A percentile compares a stretch with the other conserved stretches of the same genome.
These are phyloP conservation scores for Colletotrichum sp. DNA, from an alignment of 2,329 filamentous ascomycete species.

Conservation along the genomic window DNA sequence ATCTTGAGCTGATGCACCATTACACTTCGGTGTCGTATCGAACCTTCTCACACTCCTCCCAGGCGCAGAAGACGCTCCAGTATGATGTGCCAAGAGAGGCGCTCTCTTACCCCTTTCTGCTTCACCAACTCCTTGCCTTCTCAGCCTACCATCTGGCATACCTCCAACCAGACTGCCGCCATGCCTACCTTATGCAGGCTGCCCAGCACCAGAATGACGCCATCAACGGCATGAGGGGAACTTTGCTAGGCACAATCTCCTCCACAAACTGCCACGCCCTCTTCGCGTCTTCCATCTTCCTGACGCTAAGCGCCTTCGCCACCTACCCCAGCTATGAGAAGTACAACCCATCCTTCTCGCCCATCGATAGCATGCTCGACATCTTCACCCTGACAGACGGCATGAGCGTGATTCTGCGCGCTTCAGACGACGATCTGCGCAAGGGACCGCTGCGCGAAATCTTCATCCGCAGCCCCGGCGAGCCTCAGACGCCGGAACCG, in stretches of 20 bases:
- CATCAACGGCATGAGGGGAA: conserved; percentile 32
- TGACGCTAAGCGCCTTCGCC: conserved; percentile 37
- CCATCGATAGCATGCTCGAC: conserved; percentile 37
- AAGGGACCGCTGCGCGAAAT: conserved; percentile 26
- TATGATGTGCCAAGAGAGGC: conserved; percentile 30
- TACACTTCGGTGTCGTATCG: conserved; percentile 34
- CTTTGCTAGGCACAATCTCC: conserved; percentile 27
- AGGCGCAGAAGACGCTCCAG: conserved; percentile 27
- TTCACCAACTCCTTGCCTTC: conserved; percentile 37
- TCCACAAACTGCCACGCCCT: conserved; percentile 35
- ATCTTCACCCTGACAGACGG: conserved; percentile 35
- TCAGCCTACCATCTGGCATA: conserved; percentile 35
- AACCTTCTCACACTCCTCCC: conserved; percentile 29
- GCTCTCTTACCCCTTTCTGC: conserved; percentile 29
- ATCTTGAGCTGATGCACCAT: conserved; percentile 42
- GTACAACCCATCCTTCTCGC: conserved; percentile 20
- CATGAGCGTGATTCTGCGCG: conserved; percentile 33
- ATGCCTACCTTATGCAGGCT: conserved; percentile 30
- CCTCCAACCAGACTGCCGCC: conserved; percentile 28
- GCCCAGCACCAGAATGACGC: conserved; percentile 39
- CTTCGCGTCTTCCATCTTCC: conserved; percentile 36
- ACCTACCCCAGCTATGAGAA: conserved; percentile 25
- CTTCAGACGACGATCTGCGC: conserved; percentile 27
- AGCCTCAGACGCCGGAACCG: background rate
- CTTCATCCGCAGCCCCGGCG: conserved; percentile 16